Conservation (phyloP, 306 rosid species). For the Echinosophora koreensis region DNA sequence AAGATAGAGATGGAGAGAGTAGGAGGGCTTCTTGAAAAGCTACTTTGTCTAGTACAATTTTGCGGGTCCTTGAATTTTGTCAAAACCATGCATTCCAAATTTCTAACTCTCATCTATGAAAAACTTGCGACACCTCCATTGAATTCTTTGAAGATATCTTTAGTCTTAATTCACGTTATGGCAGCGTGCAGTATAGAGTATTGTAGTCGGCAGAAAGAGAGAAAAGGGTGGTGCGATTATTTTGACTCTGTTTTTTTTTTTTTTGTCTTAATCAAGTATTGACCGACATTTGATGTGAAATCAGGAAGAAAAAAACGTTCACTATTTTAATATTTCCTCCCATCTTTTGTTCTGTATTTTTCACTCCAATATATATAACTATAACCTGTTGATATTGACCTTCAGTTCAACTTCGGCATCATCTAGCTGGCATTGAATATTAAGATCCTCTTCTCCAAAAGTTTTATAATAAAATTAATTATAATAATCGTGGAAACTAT, state of each 20-base stretch:
- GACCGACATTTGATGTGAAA: conserved; percentile 44
- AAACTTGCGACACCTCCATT: background rate
- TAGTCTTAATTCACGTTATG: conserved; percentile 40
- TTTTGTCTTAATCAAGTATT: conserved; percentile 29
- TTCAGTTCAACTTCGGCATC: conserved; percentile 35
- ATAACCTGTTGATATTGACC: conserved; percentile 41
- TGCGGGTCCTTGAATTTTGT: conserved; percentile 27
- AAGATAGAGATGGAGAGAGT: conserved; percentile 12
- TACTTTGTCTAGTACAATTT: conserved; percentile 32
- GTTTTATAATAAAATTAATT: conserved; percentile 11
- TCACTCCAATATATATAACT: conserved; percentile 16
- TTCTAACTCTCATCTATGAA: conserved; percentile 19
- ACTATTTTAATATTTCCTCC: background rate
- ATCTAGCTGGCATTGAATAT: conserved; percentile 51
- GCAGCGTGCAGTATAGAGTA: conserved; percentile 40
- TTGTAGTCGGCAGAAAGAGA: conserved; percentile 45
- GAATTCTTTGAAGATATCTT: conserved; percentile 6
- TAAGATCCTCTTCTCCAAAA: conserved; percentile 37
- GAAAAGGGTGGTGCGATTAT: conserved; percentile 26
- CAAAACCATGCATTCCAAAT: conserved; percentile 6
- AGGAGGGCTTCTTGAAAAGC: conserved; percentile 24
- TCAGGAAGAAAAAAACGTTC: background rate
- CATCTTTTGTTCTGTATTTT: background rate
- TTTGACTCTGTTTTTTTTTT: conserved; percentile 45
- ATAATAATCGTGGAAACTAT: conserved; percentile 24